These are phyloP conservation scores for Metschnikowia continentalis DNA, from an alignment of 805 yeast species.

Conservation along the genomic window DNA sequence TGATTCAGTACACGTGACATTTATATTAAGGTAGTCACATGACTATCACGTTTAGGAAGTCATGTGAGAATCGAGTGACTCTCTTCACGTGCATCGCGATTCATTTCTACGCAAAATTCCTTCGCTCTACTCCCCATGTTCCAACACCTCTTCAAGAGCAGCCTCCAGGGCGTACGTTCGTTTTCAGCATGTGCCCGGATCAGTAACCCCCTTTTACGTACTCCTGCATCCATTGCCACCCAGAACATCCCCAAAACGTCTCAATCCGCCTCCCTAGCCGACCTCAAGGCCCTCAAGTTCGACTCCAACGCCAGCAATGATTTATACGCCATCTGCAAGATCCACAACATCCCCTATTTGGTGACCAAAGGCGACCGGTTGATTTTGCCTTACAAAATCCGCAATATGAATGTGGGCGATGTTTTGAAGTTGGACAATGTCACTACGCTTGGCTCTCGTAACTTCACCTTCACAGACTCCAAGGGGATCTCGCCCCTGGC, in stretches of 20 bases:
- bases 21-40: too few species aligned
- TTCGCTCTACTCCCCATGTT: background rate
- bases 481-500: constrained; percentile 44
- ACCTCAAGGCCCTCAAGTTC: constrained; percentile 59
- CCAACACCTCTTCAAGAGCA: background rate
- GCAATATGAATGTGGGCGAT: constrained; percentile 80
- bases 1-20: background rate
- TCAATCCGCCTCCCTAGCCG: constrained; percentile 19
- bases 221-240: background rate
- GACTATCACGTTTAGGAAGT: too few species aligned
- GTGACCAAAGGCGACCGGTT: constrained; percentile 90
- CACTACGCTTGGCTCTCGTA: constrained; percentile 78
- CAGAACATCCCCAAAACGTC: too few species aligned
- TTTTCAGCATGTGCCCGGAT: background rate
- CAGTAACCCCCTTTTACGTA: background rate
- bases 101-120: background rate
- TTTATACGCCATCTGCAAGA: constrained; percentile 75
- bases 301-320: constrained; percentile 50
- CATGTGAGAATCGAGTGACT: too few species aligned
- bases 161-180: background rate
- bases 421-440: constrained; percentile 69
- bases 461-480: constrained; percentile 57
- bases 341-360: constrained; percentile 80
- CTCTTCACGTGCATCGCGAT: background rate
- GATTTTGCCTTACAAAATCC: constrained; percentile 72